Percentiles rank a stretch among this genome's conserved stretches.
These are phyloP conservation scores for Fusarium liriodendri DNA, from an alignment of 2,329 filamentous ascomycete species.

Conservation along the genomic window DNA sequence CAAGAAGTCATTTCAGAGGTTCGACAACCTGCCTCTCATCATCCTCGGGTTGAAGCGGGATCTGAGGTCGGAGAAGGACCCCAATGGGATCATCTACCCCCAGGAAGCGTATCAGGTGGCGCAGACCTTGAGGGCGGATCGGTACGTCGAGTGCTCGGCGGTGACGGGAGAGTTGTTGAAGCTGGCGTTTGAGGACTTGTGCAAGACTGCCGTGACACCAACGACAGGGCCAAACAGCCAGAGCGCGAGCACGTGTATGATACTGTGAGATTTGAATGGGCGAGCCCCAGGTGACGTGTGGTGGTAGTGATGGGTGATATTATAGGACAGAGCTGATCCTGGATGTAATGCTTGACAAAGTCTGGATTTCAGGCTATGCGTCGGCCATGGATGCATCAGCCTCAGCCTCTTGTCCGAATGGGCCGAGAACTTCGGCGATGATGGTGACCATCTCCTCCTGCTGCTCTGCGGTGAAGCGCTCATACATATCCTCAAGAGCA, in stretches of 20 bases:
- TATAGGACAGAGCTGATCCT: background rate
- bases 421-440: slow-evolving; percentile 68
- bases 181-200: slow-evolving; percentile 70
- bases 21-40: slow-evolving; percentile 64
- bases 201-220: slow-evolving; percentile 64
- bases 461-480: slow-evolving; percentile 68
- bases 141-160: slow-evolving; percentile 73
- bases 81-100: slow-evolving; percentile 70
- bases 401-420: slow-evolving; percentile 52
- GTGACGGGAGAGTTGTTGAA: slow-evolving; percentile 68
- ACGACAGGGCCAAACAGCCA: slow-evolving; percentile 60
- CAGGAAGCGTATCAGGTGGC: slow-evolving; percentile 69
- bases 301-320: background rate
- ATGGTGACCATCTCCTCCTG: slow-evolving; percentile 68
- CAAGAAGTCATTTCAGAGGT: slow-evolving; percentile 58
- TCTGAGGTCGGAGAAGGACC: slow-evolving; percentile 66
- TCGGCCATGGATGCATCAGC: slow-evolving; percentile 54
- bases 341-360: slow-evolving; percentile 10
- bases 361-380: slow-evolving; percentile 37
- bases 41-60: slow-evolving; percentile 72
- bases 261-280: slow-evolving; percentile 54
- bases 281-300: background rate
- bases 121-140: slow-evolving; percentile 69
- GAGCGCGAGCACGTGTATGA: slow-evolving; percentile 65
- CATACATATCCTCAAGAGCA: slow-evolving; percentile 73